These are phyloP conservation scores for Remersonia thermophila DNA, from an alignment of 2,329 filamentous ascomycete genomes.

Conservation along the genomic window DNA sequence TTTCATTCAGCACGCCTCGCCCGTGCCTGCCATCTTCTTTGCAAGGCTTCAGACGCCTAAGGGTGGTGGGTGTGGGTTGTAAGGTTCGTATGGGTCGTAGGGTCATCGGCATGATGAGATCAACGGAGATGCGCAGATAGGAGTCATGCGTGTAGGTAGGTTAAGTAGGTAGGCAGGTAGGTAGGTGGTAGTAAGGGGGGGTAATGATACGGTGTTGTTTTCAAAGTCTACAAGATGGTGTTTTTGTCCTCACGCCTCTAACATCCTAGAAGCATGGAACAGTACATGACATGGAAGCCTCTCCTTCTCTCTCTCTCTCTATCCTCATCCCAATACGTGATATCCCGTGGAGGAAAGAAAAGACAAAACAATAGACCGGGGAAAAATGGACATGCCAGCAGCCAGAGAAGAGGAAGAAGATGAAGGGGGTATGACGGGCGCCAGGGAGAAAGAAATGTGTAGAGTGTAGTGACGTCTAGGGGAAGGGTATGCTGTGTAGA, in stretches of 20 bases:
- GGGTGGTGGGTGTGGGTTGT: too few species aligned
- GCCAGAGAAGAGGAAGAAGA: conserved; percentile 5
- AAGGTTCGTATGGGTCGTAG: too few species aligned
- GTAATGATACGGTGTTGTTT: conserved; percentile 9
- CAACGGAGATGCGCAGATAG: too few species aligned
- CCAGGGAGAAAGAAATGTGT: background rate
- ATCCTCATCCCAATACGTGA: conserved; percentile 14
- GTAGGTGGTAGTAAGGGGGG: conserved; percentile 5
- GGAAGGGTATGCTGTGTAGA: conserved; percentile 1
- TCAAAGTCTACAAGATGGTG: conserved; percentile 20
- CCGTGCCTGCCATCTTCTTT: too few species aligned
- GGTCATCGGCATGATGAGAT: too few species aligned
- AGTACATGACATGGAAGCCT: conserved; percentile 17
- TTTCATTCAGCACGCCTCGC: too few species aligned
- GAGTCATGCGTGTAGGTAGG: too few species aligned
- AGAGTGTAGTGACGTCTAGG: conserved; percentile 17
- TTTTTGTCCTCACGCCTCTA: conserved; percentile 14
- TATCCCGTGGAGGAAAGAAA: conserved; percentile 5
- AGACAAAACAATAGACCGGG: conserved; percentile 4
- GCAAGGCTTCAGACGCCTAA: too few species aligned
- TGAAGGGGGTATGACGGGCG: background rate
- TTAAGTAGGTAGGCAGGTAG: too few species aligned
- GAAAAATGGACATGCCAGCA: conserved; percentile 12
- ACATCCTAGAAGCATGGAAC: conserved; percentile 15
- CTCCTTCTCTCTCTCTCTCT: conserved; percentile 11